Percentiles rank a stretch among this genome's conserved stretches.
These are phyloP conservation scores for Phytopythium montanum DNA, from an alignment of 352 stramenopile species.

Conservation along the genomic window DNA sequence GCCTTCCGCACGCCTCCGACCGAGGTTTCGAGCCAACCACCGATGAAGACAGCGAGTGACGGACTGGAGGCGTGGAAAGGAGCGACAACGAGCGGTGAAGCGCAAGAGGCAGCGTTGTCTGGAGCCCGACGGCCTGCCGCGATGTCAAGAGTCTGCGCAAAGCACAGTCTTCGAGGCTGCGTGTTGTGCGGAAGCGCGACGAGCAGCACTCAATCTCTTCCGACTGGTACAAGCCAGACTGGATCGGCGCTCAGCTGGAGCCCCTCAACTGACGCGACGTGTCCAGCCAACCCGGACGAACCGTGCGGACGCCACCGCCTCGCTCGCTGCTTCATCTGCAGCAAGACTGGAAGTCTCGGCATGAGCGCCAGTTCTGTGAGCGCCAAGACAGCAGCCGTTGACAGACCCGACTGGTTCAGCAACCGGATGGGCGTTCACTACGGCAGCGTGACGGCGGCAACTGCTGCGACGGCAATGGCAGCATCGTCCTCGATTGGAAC, in stretches of 20 bases:
- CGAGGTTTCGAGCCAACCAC: not conserved
- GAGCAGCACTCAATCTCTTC: not conserved
- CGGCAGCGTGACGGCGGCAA: not conserved
- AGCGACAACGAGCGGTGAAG: not conserved
- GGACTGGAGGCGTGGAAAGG: not conserved
- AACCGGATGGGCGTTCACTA: not conserved
- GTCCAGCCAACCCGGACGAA: conserved; percentile 3
- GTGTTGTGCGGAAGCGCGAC: conserved; percentile 38
- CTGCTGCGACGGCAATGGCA: not conserved
- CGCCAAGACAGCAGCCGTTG: too few species aligned
- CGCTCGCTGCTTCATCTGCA: conserved; percentile 62
- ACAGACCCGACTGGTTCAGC: not conserved
- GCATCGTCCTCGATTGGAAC: not conserved
- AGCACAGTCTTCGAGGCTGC: conserved; percentile 61
- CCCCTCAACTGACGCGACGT: too few species aligned
- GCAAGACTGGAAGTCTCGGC: conserved; percentile 11
- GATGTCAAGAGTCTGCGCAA: conserved; percentile 19
- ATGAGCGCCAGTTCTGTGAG: not conserved
- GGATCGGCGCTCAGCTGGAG: not conserved
- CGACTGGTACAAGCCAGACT: not conserved
- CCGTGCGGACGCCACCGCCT: conserved; percentile 51
- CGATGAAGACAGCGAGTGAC: not conserved
- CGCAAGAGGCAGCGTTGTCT: not conserved
- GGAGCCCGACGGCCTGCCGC: not conserved
- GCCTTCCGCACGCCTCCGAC: not conserved